phyloP scores from a whole-genome alignment of 148 eudicot genomes.

The Salicornia ramosissima region DNA sequence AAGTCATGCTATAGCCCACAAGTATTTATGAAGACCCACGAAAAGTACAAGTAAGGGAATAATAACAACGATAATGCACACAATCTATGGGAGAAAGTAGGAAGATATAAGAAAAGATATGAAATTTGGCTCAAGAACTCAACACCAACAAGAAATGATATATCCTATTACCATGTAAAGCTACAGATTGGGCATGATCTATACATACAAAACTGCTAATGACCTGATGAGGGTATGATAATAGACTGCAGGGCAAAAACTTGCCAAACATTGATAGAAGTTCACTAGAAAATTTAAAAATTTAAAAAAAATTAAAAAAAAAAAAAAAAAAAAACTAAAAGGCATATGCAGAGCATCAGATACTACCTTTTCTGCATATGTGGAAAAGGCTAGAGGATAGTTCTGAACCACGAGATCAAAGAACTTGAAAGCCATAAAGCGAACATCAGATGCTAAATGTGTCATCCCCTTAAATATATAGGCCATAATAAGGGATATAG shows the following conservation, averaged over 20 bases:
- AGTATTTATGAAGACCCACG: background rate
- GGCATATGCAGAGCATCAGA: constrained; percentile 1
- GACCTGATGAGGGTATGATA: background rate
- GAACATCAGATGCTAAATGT: constrained; percentile 72
- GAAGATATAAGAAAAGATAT: background rate
- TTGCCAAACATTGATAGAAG: background rate
- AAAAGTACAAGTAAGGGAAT: background rate
- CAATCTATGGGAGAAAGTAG: no score
- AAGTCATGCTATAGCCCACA: background rate
- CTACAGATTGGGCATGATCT: background rate
- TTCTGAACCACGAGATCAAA: constrained; percentile 69
- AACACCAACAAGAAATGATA: background rate
- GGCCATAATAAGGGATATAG: constrained; percentile 72
- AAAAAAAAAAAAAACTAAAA: background rate
- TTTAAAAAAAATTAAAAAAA: background rate
- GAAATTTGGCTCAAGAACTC: background rate
- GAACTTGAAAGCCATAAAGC: constrained; percentile 89
- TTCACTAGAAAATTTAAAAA: background rate
- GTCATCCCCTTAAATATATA: constrained; percentile 92
- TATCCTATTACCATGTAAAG: background rate
- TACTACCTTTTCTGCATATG: constrained; percentile 76
- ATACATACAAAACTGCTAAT: background rate
- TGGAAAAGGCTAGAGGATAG: constrained; percentile 63
- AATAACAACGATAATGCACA: no score
- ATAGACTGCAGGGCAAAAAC: background rate